Conservation (phyloP, 495 filamentous ascomycete species). For the Pyrenopolyporus hunteri region DNA sequence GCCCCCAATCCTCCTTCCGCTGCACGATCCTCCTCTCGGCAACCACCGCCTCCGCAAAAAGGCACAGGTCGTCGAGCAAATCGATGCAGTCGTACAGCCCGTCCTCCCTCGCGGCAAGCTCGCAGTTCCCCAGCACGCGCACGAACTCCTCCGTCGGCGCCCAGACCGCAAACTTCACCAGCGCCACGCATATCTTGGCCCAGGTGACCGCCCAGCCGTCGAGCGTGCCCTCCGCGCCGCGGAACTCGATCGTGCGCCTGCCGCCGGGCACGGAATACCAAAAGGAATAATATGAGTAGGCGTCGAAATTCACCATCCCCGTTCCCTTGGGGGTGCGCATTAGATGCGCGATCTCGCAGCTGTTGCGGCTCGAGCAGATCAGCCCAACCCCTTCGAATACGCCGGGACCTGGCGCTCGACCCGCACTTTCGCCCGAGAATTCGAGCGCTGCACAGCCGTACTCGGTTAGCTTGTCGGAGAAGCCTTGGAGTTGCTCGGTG, state of each 20-base stretch:
- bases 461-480: background rate
- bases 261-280: too few species aligned
- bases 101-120: background rate
- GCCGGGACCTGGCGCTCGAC: background rate
- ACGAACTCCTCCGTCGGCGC: slow-evolving; percentile 21
- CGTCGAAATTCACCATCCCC: background rate
- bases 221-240: slow-evolving; percentile 45
- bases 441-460: background rate
- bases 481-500: background rate
- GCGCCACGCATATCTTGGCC: slow-evolving; percentile 42
- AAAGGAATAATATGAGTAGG: background rate
- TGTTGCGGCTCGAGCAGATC: background rate
- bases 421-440: background rate
- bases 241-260: slow-evolving; percentile 46
- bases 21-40: slow-evolving; percentile 18
- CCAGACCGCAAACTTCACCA: slow-evolving; percentile 37
- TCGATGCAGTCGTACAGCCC: slow-evolving; percentile 31
- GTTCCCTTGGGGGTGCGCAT: background rate
- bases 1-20: background rate
- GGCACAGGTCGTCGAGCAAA: slow-evolving; percentile 32
- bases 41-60: slow-evolving; percentile 19
- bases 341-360: slow-evolving; percentile 4
- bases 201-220: slow-evolving; percentile 37
- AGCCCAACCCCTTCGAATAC: slow-evolving; percentile 3
- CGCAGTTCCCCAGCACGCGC: slow-evolving; percentile 15